Conservation (phyloP, 176 grass and related monocot species). For the Chloris gayana region DNA sequence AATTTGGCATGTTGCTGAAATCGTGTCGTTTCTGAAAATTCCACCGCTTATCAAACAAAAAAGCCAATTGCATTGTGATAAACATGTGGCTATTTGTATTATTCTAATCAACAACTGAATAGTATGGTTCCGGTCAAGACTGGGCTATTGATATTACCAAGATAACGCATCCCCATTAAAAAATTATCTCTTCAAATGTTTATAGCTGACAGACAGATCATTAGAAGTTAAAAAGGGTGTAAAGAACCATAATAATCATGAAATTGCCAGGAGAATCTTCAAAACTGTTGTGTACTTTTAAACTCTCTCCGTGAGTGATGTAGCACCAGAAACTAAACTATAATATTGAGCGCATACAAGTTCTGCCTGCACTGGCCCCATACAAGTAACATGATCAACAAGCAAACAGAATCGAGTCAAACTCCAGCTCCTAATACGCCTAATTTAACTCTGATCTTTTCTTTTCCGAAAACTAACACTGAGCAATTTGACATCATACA, state of each 20-base stretch:
- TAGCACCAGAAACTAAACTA: conserved; percentile 22
- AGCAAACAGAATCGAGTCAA: conserved; percentile 25
- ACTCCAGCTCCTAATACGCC: not conserved
- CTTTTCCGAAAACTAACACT: not conserved
- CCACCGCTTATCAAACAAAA: conserved; percentile 26
- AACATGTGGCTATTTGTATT: conserved; percentile 35
- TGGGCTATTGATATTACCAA: conserved; percentile 8
- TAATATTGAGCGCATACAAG: not conserved
- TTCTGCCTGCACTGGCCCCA: not conserved
- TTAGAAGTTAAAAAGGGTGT: conserved; percentile 21
- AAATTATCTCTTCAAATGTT: not conserved
- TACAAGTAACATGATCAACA: not conserved
- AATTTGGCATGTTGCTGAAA: conserved; percentile 12
- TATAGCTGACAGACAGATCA: conserved; percentile 15
- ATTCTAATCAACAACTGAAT: conserved; percentile 24
- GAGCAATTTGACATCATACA: not conserved
- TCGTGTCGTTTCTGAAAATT: not conserved
- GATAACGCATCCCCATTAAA: not conserved
- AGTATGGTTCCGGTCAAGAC: conserved; percentile 35
- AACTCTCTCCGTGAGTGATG: conserved; percentile 19
- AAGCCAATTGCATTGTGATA: conserved; percentile 41
- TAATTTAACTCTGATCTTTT: not conserved
- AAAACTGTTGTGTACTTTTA: conserved; percentile 11
- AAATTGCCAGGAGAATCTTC: conserved; percentile 26
- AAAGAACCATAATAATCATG: not conserved